Conservation (phyloP, 805 yeast genomes). For the Myxozyma lipomycoides region DNA sequence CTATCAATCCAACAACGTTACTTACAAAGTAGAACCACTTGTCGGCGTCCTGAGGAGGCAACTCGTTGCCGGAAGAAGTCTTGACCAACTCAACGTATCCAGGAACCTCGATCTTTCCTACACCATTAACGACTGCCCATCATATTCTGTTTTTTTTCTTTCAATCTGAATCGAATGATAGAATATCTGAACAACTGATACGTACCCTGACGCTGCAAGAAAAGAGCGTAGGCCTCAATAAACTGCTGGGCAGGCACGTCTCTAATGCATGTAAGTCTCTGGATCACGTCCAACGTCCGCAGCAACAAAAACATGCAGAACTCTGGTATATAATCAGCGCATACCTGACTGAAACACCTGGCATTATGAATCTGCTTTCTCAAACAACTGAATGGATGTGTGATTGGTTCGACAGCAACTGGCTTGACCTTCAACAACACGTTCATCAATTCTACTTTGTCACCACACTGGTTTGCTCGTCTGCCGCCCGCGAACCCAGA, state of each 20-base stretch:
- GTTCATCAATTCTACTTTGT: too few species aligned
- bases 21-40: constrained; percentile 84
- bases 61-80: constrained; percentile 97
- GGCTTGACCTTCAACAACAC: too few species aligned
- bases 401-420: too few species aligned
- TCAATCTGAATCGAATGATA: not conserved
- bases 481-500: too few species aligned
- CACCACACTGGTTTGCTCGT: too few species aligned
- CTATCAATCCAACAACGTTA: not conserved
- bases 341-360: constrained; percentile 98
- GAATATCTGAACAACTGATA: constrained; percentile 1
- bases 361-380: constrained; percentile 46
- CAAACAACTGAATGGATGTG: not conserved
- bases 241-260: constrained; percentile 99
- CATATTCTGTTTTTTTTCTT: not conserved
- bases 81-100: constrained; percentile 99
- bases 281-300: not conserved
- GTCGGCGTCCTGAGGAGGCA: constrained; percentile 99
- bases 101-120: constrained; percentile 90
- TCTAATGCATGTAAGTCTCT: constrained; percentile 43
- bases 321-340: constrained; percentile 39
- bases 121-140: not conserved
- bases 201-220: constrained; percentile 97
- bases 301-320: not conserved
- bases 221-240: constrained; percentile 98